Conservation (phyloP, 148 eudicot genomes). For the Spergularia bocconei region DNA sequence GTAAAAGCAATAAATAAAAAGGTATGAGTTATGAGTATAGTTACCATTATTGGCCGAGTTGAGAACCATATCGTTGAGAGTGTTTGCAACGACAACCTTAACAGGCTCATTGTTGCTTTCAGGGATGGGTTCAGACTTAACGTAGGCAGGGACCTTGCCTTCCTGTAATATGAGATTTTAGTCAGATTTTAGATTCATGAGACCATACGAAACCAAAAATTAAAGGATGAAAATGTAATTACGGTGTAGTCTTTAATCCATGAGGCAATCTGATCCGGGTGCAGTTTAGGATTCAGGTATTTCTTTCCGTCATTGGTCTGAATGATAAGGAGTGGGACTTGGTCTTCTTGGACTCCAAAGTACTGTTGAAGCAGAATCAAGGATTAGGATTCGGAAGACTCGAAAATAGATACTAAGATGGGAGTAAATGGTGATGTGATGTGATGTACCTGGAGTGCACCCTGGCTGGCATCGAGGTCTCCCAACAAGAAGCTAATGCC, state of each 20-base stretch:
- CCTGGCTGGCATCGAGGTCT: constrained; percentile 75
- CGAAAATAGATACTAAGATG: too few species aligned
- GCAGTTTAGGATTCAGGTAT: constrained; percentile 67
- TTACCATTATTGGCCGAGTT: constrained; percentile 42
- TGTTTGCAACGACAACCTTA: constrained; percentile 44
- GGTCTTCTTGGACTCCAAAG: constrained; percentile 78
- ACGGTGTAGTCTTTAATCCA: constrained; percentile 88
- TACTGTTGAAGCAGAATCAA: constrained; percentile 44
- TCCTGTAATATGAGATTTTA: constrained; percentile 29
- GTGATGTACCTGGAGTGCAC: constrained; percentile 75
- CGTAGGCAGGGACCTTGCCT: constrained; percentile 35
- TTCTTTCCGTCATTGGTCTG: constrained; percentile 81
- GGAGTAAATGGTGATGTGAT: too few species aligned
- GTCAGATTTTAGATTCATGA: neutral
- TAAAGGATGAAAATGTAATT: constrained; percentile 8
- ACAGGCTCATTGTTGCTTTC: constrained; percentile 44
- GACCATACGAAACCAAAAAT: neutral
- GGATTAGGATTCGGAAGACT: too few species aligned
- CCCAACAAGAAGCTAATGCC: constrained; percentile 80
- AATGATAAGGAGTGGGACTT: constrained; percentile 71
- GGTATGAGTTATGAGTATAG: neutral
- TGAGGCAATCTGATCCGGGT: constrained; percentile 64
- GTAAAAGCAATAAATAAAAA: neutral
- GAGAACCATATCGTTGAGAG: constrained; percentile 37
- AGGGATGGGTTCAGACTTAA: constrained; percentile 45